phyloP scores from a whole-genome alignment of 495 filamentous ascomycete species.

The Hypomontagnella monticulosa region DNA sequence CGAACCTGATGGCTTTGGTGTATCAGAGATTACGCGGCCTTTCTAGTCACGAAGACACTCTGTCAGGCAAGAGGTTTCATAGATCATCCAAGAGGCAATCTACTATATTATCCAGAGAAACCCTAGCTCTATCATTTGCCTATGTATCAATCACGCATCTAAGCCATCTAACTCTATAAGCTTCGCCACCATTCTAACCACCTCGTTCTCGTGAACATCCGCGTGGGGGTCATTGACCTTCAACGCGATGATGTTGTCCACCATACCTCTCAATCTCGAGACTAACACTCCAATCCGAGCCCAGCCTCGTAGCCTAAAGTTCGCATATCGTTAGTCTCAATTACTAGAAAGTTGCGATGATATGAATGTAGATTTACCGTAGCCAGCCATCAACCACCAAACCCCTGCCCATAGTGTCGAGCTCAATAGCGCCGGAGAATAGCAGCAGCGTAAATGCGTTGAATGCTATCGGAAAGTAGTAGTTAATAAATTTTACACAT shows the following conservation, averaged over 20 bases:
- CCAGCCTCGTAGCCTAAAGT: constrained; percentile 78
- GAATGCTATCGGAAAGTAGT: constrained; percentile 67
- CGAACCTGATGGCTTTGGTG: too few relatives aligned
- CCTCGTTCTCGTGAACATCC: constrained; percentile 67
- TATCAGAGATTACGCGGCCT: too few relatives aligned
- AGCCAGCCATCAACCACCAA: constrained; percentile 95
- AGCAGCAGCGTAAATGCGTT: constrained; percentile 89
- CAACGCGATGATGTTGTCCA: constrained; percentile 80
- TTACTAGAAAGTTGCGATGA: background rate
- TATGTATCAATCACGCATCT: constrained; percentile 68
- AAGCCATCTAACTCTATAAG: constrained; percentile 89
- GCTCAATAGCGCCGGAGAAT: constrained; percentile 83
- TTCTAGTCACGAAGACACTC: too few relatives aligned
- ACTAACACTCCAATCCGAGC: constrained; percentile 93
- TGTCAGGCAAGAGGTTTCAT: too few relatives aligned
- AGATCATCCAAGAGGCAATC: too few relatives aligned
- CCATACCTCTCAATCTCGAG: constrained; percentile 80
- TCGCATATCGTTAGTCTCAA: background rate
- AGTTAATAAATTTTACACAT: constrained; percentile 3
- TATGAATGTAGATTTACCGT: constrained; percentile 46
- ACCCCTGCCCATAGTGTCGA: constrained; percentile 89
- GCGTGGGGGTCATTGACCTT: constrained; percentile 80
- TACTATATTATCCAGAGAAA: too few relatives aligned
- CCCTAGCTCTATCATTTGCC: background rate
- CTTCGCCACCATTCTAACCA: constrained; percentile 78